A percentile compares a stretch with the other conserved stretches of the same genome.
phyloP scores from a whole-genome alignment of 2,329 filamentous ascomycete genomes.

The Coccinonectria pachysandricola region DNA sequence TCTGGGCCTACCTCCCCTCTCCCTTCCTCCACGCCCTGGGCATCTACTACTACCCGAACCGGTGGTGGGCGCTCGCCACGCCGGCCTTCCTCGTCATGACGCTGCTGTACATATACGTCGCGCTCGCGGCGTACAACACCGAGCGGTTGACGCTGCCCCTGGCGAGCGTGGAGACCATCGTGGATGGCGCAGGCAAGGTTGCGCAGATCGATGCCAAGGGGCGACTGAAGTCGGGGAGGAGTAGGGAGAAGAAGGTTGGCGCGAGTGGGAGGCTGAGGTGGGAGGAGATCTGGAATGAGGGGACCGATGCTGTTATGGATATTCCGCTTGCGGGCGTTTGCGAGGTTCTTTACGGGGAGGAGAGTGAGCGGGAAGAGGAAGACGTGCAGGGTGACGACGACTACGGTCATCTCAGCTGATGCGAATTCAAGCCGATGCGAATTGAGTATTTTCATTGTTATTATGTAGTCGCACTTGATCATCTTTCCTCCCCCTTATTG shows the following conservation, averaged over 20 bases:
- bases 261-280: slow-evolving; percentile 48
- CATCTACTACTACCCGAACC: slow-evolving; percentile 92
- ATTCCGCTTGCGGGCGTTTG: slow-evolving; percentile 90
- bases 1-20: slow-evolving; percentile 86
- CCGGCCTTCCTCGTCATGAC: slow-evolving; percentile 83
- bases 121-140: slow-evolving; percentile 82
- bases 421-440: background rate
- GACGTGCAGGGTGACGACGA: too few relatives aligned
- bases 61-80: slow-evolving; percentile 94
- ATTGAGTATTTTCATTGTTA: background rate
- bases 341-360: slow-evolving; percentile 78
- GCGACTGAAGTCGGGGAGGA: slow-evolving; percentile 28
- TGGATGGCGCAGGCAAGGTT: slow-evolving; percentile 81
- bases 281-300: slow-evolving; percentile 77
- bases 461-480: too few relatives aligned
- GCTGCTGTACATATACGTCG: slow-evolving; percentile 87
- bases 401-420: background rate
- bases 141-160: slow-evolving; percentile 78
- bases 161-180: slow-evolving; percentile 73
- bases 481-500: too few relatives aligned
- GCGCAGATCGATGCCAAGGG: slow-evolving; percentile 71
- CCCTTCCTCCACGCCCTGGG: slow-evolving; percentile 87
- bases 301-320: slow-evolving; percentile 96
- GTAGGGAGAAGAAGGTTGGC: slow-evolving; percentile 27
- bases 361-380: slow-evolving; percentile 22